Evolutionary conservation across 2,329 filamentous ascomycete genomes (phyloP).

Genomic region (Teratosphaeria pseudoeucalypti): DNA sequence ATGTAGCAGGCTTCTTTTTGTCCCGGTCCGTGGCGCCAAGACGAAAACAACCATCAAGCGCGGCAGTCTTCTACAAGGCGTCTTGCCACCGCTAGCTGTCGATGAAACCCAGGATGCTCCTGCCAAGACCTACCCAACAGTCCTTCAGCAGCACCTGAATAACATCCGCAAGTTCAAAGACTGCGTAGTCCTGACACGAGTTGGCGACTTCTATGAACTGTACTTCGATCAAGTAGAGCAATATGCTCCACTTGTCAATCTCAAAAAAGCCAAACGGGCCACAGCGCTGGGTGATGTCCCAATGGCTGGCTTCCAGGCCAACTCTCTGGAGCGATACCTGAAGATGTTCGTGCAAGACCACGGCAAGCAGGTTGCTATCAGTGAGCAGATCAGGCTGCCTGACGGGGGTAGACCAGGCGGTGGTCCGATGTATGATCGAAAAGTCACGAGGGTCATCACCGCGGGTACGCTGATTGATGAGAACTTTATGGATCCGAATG

Average conservation of each 20-base stretch:
- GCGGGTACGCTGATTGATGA: slow-evolving; percentile 95
- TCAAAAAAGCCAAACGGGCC: slow-evolving; percentile 76
- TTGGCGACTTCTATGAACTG: slow-evolving; percentile 94
- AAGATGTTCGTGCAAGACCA: slow-evolving; percentile 88
- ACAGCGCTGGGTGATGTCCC: slow-evolving; percentile 68
- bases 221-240: slow-evolving; percentile 95
- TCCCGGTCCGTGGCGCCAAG: slow-evolving; percentile 25
- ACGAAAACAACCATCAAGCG: slow-evolving; percentile 27
- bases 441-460: slow-evolving; percentile 78
- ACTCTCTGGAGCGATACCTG: slow-evolving; percentile 83
- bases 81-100: slow-evolving; percentile 34
- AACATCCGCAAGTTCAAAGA: slow-evolving; percentile 88
- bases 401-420: slow-evolving; percentile 53
- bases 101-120: slow-evolving; percentile 37
- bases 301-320: slow-evolving; percentile 94
- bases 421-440: slow-evolving; percentile 73
- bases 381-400: slow-evolving; percentile 66
- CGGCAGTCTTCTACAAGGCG: slow-evolving; percentile 47
- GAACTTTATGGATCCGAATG: slow-evolving; percentile 88
- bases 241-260: slow-evolving; percentile 70
- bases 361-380: slow-evolving; percentile 83
- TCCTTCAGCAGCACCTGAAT: slow-evolving; percentile 73
- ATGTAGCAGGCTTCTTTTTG: not conserved
- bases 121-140: slow-evolving; percentile 60
- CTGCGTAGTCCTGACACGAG: slow-evolving; percentile 81